Evolutionary conservation across 176 grass and related monocot genomes (phyloP), one percentile per base, ranked within the genome.

Genomic region (Phragmites australis): DNA sequence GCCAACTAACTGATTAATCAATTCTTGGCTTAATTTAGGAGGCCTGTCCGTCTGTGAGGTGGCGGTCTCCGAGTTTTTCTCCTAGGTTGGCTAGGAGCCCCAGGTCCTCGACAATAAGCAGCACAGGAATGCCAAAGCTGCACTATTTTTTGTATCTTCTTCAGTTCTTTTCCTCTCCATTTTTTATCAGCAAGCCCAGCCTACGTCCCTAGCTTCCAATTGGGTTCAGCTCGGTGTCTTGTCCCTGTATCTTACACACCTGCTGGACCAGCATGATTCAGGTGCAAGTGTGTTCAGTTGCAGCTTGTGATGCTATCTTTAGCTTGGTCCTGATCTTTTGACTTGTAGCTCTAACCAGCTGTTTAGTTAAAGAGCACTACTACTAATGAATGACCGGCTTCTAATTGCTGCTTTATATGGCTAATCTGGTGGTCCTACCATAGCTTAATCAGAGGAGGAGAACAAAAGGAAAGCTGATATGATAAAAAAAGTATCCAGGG

Each of bases 1-100:
- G 4, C 37, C 60, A 54, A 60, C 69, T 52, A 69, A 75, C 69
- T 80, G 75, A 75, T 70, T 42, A 85, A 85, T 69, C 46, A 85
- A 65, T 89, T 65, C 6, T 21, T 40, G 70, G 77, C 77, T 85
- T 85, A 56, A 77, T 77, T 85, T 89, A 76, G 72, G 88, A n/a
- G 78, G 48, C 30, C 66, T 72, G 83, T 72, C 71, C 63, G 54
- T 49, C 18, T 37, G 16, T 27, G 45, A 64, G 37, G 74, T 78
- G 74, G 21, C 66, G 41, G 19, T 6, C 66, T 61, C 79, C 79
- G 67, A 70, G 27, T 81, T 26, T 81, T 31, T 27, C 80, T 77
- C 73, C 79, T 29, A 64, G 65, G 79, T 2, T 55, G 56, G 42
- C 74, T 39, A 34, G 59, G 40, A 57, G 40, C 26, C 69, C 77